A percentile compares a stretch with the other conserved stretches of the same genome.
Conservation (phyloP, 805 yeast genomes). For the Allodekkera sacchari region DNA sequence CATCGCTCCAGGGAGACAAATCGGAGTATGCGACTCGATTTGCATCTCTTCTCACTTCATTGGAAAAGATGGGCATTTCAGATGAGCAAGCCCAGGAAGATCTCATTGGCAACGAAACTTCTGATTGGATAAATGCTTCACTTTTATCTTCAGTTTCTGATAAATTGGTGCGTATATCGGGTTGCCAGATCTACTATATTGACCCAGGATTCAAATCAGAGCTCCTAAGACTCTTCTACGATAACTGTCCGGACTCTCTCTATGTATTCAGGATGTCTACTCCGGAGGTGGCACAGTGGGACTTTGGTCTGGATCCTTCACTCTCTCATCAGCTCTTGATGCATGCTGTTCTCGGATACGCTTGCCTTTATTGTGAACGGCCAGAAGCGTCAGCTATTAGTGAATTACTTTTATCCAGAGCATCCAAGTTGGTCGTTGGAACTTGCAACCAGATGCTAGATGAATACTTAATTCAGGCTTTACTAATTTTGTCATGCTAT, state of each 20-base stretch:
- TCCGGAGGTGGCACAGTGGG: slow-evolving; percentile 8
- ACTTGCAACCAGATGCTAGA: slow-evolving; percentile 16
- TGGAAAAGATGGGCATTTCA: slow-evolving; percentile 8
- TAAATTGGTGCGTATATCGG: too few species aligned
- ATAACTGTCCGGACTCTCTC: too few species aligned
- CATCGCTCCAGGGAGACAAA: too few species aligned
- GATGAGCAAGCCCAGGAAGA: too few species aligned
- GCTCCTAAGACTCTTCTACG: too few species aligned
- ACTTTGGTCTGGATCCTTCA: slow-evolving; percentile 9
- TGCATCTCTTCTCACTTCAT: slow-evolving; percentile 1
- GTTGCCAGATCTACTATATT: too few species aligned
- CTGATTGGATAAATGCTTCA: too few species aligned
- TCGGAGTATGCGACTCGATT: too few species aligned
- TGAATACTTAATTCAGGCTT: slow-evolving; percentile 16
- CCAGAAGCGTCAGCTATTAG: slow-evolving; percentile 7
- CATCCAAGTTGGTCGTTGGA: slow-evolving; percentile 17
- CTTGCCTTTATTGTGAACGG: slow-evolving; percentile 16
- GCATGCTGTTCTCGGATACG: slow-evolving; percentile 19
- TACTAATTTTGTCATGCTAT: slow-evolving; percentile 22
- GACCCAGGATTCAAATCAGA: too few species aligned
- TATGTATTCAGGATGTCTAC: slow-evolving; percentile 10
- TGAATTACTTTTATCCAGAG: slow-evolving; percentile 17
- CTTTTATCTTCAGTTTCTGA: too few species aligned
- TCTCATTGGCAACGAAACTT: too few species aligned
- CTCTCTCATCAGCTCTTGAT: slow-evolving; percentile 20